Conservation (phyloP, 768 basidiomycete species). For the Dentipellis sp. region DNA sequence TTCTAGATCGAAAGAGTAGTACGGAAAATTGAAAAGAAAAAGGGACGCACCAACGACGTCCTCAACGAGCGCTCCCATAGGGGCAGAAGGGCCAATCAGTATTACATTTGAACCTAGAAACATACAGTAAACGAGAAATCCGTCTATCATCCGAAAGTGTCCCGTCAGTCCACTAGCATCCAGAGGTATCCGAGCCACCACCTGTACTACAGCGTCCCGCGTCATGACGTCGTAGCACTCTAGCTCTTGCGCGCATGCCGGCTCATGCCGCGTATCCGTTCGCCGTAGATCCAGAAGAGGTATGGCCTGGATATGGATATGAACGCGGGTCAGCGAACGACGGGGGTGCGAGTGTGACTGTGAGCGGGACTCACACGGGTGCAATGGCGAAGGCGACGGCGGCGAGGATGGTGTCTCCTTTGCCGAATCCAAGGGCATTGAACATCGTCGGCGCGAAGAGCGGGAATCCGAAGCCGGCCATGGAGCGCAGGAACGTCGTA, state of each 20-base stretch:
- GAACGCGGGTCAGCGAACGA: slow-evolving; percentile 28
- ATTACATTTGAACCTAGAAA: too few relatives aligned
- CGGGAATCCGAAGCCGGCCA: slow-evolving; percentile 70
- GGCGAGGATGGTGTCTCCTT: slow-evolving; percentile 59
- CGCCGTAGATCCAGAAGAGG: slow-evolving; percentile 36
- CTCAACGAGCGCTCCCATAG: too few relatives aligned
- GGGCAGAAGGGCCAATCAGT: too few relatives aligned
- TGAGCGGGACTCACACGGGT: slow-evolving; percentile 35
- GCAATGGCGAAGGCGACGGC: slow-evolving; percentile 48
- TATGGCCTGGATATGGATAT: slow-evolving; percentile 28
- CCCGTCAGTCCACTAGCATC: too few relatives aligned
- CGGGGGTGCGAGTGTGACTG: neutral
- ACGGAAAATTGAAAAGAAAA: too few relatives aligned
- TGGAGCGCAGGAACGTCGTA: slow-evolving; percentile 48
- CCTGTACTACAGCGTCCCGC: too few relatives aligned
- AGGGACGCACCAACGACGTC: too few relatives aligned
- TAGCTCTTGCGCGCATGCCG: neutral
- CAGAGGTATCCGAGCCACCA: too few relatives aligned
- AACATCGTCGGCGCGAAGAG: slow-evolving; percentile 72
- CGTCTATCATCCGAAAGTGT: too few relatives aligned
- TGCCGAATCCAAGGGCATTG: slow-evolving; percentile 55
- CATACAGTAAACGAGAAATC: too few relatives aligned
- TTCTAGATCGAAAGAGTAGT: too few relatives aligned
- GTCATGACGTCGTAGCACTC: too few relatives aligned
- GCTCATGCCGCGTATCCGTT: slow-evolving; percentile 32